Base-by-base conservation (phyloP, 1,284 basidiomycete species). In the Rhizoctonia solani region DNA sequence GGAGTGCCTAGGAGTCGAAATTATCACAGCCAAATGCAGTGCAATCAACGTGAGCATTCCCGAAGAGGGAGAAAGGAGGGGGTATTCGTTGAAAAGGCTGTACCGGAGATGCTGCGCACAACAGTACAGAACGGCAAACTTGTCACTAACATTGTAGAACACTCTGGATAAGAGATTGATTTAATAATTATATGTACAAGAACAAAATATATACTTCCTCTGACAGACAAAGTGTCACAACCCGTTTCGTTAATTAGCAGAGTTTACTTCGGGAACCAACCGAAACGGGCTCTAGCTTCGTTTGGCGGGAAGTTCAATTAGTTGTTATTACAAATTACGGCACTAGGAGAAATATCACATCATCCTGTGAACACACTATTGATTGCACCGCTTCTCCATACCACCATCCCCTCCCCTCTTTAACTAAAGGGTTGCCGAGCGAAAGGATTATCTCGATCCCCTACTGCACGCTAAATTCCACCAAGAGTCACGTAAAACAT, bases 21-120 rank as follows among this genome's bases (percentile, higher is more conserved):
- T 99, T 74, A 90, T 95, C 53, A 96, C 95, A 0, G 89, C 93
- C 68, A 98, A 99, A 80, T 97, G 94, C 77, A 95, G 92, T 74
- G 85, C 89, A 32, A 90, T 99, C 78, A 99, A 99, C 78, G 84
- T 99, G 69, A 93, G 87, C 73, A 77, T 99, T 50, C 96, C 96
- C 0, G 87, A 90, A 1, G 88, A 88, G 71, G 90, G 86, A 41
- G 92, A 92, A 73, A 96, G 75, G 92, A 95, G 13, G 97, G 95
- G 11, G 85, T 96, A 58, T 98, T 95, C 74, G 85, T 87, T 70
- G 97, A 99, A 78, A 87, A 88, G 72, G 85, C 96, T 1, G 81
- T 99, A 41, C 97, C 97, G 0, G 97, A 99, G 79, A 98, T 98
- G 90, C 83, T 99, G 77, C 92, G 88, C 81, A 93, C 92, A 47